phyloP scores from a whole-genome alignment of 2,329 filamentous ascomycete genomes.

The Monilinia laxa region DNA sequence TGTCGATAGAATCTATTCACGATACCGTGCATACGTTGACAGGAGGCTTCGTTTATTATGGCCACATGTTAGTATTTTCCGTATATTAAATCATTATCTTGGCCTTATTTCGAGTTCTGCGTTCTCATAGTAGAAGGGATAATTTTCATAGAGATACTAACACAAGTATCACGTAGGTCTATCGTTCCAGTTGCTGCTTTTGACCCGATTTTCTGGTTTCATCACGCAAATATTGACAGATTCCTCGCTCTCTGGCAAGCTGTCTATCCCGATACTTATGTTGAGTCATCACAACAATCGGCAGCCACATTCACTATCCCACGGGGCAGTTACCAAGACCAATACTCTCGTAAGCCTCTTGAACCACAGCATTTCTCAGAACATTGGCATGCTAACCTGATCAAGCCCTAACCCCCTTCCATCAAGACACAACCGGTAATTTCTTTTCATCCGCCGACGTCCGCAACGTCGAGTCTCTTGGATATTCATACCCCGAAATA shows the following conservation, averaged over 20 bases:
- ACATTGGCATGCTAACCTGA: not conserved
- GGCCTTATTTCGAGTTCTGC: not conserved
- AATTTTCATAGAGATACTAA: not conserved
- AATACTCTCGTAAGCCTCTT: slow-evolving; percentile 16
- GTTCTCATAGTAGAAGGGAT: not conserved
- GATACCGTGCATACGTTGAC: slow-evolving; percentile 12
- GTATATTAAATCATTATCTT: not conserved
- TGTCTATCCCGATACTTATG: slow-evolving; percentile 66
- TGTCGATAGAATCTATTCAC: slow-evolving; percentile 21
- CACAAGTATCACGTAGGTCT: not conserved
- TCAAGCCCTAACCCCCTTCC: slow-evolving; percentile 59
- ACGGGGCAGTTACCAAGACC: slow-evolving; percentile 29
- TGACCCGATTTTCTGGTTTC: slow-evolving; percentile 58
- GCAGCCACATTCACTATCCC: slow-evolving; percentile 60
- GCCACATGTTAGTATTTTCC: slow-evolving; percentile 23
- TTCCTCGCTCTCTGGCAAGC: slow-evolving; percentile 74
- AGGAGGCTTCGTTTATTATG: not conserved
- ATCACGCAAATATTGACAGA: slow-evolving; percentile 63
- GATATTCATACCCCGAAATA: slow-evolving; percentile 69
- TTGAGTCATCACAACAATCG: slow-evolving; percentile 53
- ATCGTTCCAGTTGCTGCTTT: slow-evolving; percentile 70
- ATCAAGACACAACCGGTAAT: slow-evolving; percentile 41
- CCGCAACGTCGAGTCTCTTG: slow-evolving; percentile 47
- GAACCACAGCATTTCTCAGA: too few relatives aligned
- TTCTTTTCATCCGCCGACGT: slow-evolving; percentile 20